These are phyloP conservation scores for Ascobolus immersus DNA, from an alignment of 495 filamentous ascomycete genomes.

Conservation along the genomic window DNA sequence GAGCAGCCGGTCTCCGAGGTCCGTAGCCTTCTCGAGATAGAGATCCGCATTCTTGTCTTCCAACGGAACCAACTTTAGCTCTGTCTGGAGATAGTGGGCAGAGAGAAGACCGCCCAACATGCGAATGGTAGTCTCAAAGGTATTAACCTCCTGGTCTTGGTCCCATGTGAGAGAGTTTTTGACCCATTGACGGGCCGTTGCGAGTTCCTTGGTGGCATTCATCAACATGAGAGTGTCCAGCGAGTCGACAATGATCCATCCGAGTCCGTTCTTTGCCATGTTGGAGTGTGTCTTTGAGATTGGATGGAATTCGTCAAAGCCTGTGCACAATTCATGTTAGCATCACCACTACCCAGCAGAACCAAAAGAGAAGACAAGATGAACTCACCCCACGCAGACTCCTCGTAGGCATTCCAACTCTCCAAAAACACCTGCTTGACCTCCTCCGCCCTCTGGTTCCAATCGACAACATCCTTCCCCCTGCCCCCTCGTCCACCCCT, in stretches of 20 bases:
- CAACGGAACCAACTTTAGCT: slow-evolving; percentile 18
- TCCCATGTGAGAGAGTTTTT: slow-evolving; percentile 58
- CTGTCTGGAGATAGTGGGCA: slow-evolving; percentile 62
- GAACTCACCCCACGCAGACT: slow-evolving; percentile 71
- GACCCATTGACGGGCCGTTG: slow-evolving; percentile 76
- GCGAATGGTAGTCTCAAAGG: slow-evolving; percentile 93
- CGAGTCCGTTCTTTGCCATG: slow-evolving; percentile 62
- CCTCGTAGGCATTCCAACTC: slow-evolving; percentile 81
- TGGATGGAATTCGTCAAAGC: slow-evolving; percentile 66
- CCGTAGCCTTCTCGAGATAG: slow-evolving; percentile 85
- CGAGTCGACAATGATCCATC: slow-evolving; percentile 95
- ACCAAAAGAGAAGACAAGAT: slow-evolving; percentile 1
- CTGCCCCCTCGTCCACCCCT: slow-evolving; percentile 56
- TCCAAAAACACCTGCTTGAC: slow-evolving; percentile 75
- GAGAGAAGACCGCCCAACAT: slow-evolving; percentile 91
- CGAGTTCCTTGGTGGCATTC: slow-evolving; percentile 74
- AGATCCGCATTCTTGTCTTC: slow-evolving; percentile 61
- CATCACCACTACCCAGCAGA: background rate
- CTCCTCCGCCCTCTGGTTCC: slow-evolving; percentile 48
- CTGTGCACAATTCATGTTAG: slow-evolving; percentile 20
- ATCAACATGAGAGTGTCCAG: slow-evolving; percentile 94
- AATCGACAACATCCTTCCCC: slow-evolving; percentile 33
- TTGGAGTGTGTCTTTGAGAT: slow-evolving; percentile 50
- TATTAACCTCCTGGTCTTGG: slow-evolving; percentile 84
- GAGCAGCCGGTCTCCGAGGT: slow-evolving; percentile 65